phyloP scores from a whole-genome alignment of 441 rosid genomes.

The Monsonia emarginata region DNA sequence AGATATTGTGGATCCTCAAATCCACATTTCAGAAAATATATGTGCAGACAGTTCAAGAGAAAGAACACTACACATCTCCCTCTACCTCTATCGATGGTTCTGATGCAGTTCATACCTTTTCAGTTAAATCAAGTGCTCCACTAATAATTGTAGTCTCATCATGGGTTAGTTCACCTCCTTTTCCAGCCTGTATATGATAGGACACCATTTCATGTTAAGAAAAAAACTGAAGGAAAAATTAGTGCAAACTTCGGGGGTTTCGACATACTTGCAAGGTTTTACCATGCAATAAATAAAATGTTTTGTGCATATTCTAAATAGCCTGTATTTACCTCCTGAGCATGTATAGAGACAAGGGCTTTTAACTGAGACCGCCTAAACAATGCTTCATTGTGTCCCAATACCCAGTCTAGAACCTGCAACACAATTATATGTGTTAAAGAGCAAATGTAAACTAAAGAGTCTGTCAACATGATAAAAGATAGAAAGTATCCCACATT shows the following conservation, averaged over 20 bases:
- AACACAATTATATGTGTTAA: slow-evolving; percentile 11
- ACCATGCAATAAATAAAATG: background rate
- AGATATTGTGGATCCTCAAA: background rate
- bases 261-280: slow-evolving; percentile 4
- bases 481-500: background rate
- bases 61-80: background rate
- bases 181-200: slow-evolving; percentile 61
- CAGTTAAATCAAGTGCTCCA: slow-evolving; percentile 81
- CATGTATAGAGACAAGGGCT: slow-evolving; percentile 83
- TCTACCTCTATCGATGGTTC: background rate
- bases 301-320: background rate
- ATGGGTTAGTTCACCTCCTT: slow-evolving; percentile 97
- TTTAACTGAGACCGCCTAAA: slow-evolving; percentile 93
- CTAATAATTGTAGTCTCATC: slow-evolving; percentile 62
- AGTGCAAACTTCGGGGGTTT: slow-evolving; percentile 11
- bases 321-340: slow-evolving; percentile 65
- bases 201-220: slow-evolving; percentile 10
- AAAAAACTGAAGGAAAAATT: too few relatives aligned
- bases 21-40: background rate
- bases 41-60: background rate
- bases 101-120: slow-evolving; percentile 48
- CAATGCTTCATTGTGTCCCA: slow-evolving; percentile 82
- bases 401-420: slow-evolving; percentile 70
- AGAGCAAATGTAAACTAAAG: background rate
- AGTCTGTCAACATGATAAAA: slow-evolving; percentile 1